Base-by-base conservation (phyloP, 352 stramenopile species). In the Pythium periplocum region DNA sequence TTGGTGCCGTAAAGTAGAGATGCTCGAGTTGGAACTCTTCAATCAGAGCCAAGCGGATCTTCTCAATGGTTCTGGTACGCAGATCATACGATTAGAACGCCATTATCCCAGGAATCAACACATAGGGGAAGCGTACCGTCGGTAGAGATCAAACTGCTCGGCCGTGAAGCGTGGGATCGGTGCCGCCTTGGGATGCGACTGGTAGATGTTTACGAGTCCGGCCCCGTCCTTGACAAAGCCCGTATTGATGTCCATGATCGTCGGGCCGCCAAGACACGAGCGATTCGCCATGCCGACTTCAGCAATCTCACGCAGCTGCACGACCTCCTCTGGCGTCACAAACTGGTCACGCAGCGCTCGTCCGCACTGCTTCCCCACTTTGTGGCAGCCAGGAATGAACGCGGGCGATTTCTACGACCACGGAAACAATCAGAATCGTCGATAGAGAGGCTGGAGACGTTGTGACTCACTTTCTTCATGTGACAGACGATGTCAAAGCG, bases 231-330 rank as follows among this genome's bases (percentile, higher is more conserved):
- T 95, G 57, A 94, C 84, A 55, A 83, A 96, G 12, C 88, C 86
- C 48, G 76, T 87, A 67, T 97, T 96, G 49, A 94, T 75, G 65
- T 97, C 90, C 76, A 97, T 89, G 67, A 97, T 97, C 37, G 88
- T 96, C 8, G 90, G 90, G 0, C 90, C 90, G 10, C 83, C 85
- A 30, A 86, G 68, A 35, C 59, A 59, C 33, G 75, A 86, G 51
- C 79, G 80, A 55, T 80, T 82, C 40, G 71, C 53, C 87, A 96
- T 96, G 32, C 86, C 87, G 34, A 78, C 75, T 61, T 95, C 80
- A 0, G 86, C 86, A 53, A 96, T 96, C 50, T 78, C 69, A 0
- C 78, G 78, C 63, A 96, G 68, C 44, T 78, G 59, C 1, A 62
- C 51, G n/a, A 94, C 75, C 41, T 93, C 82, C 31, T 83, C 61